A percentile compares a stretch with the other conserved stretches of the same genome.
Evolutionary conservation across 352 stramenopile genomes (phyloP).

Genomic region (Phytopythium kandeliae): DNA sequence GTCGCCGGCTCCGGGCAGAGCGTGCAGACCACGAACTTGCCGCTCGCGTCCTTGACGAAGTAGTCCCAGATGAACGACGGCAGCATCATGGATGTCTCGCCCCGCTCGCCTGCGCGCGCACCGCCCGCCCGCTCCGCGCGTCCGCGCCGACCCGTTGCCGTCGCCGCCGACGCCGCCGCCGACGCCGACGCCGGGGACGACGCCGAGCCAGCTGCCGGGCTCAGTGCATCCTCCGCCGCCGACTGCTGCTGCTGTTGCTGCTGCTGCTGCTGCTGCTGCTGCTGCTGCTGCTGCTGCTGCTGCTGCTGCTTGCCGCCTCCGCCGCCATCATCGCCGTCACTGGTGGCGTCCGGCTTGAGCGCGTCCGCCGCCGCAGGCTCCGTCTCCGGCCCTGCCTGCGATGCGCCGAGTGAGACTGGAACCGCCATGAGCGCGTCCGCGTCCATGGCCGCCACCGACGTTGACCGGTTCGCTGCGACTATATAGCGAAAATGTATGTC

Average conservation of each 20-base stretch:
- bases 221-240: too few relatives aligned
- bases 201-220: too few relatives aligned
- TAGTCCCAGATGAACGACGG: conserved; percentile 85
- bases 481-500: neutral
- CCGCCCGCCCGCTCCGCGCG: conserved; percentile 7
- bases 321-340: neutral
- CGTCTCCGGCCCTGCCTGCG: neutral
- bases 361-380: neutral
- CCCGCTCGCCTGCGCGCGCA: conserved; percentile 33
- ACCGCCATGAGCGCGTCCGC: conserved; percentile 13
- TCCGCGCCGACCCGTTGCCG: neutral
- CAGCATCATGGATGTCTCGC: conserved; percentile 55
- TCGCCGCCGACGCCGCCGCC: conserved; percentile 4
- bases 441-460: conserved; percentile 5
- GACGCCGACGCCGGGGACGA: too few relatives aligned
- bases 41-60: conserved; percentile 69
- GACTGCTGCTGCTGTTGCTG: neutral
- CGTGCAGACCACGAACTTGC: conserved; percentile 78
- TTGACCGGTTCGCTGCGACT: conserved; percentile 3
- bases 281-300: too few relatives aligned
- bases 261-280: neutral
- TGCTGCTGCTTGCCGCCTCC: too few relatives aligned
- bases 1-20: conserved; percentile 59
- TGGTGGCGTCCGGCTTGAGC: too few relatives aligned
- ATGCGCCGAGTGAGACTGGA: conserved; percentile 9